These are phyloP conservation scores for Metschnikowia anglica DNA, from an alignment of 805 yeast genomes.

Conservation along the genomic window DNA sequence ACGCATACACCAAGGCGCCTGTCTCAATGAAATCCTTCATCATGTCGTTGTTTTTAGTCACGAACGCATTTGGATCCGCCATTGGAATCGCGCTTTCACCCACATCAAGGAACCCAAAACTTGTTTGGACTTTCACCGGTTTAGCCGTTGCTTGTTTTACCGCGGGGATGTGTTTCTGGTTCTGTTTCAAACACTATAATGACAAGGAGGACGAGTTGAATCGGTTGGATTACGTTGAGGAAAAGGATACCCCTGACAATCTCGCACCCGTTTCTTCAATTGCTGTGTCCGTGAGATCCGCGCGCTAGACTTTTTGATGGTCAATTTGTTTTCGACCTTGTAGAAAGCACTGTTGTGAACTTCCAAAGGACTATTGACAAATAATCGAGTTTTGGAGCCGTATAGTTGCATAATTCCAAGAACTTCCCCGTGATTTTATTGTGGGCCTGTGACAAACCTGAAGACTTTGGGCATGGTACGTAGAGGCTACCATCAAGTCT, in stretches of 20 bases:
- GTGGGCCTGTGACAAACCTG: too few species aligned
- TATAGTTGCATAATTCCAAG: too few species aligned
- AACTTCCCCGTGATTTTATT: too few species aligned
- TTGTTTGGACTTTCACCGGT: conserved; percentile 67
- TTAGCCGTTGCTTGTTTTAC: conserved; percentile 57
- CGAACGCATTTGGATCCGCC: conserved; percentile 77
- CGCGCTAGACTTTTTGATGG: not conserved
- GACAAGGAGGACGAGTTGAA: conserved; percentile 57
- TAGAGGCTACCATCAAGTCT: too few species aligned
- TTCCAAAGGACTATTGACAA: not conserved
- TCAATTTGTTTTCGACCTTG: too few species aligned
- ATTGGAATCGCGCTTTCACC: conserved; percentile 71
- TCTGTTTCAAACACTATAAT: conserved; percentile 55
- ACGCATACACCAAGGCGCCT: conserved; percentile 83
- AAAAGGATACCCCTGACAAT: conserved; percentile 7
- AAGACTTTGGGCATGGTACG: too few species aligned
- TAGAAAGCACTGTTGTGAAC: not conserved
- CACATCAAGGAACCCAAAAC: conserved; percentile 65
- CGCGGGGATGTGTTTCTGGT: conserved; percentile 63
- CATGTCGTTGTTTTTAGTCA: conserved; percentile 64
- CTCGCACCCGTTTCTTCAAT: conserved; percentile 19
- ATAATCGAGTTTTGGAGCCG: too few species aligned
- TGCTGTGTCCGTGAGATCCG: conserved; percentile 18
- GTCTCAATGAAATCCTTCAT: conserved; percentile 62
- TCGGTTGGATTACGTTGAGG: conserved; percentile 41